A percentile compares a stretch with the other conserved stretches of the same genome.
phyloP scores from a whole-genome alignment of 345 rosid genomes.

The Brassica incana region DNA sequence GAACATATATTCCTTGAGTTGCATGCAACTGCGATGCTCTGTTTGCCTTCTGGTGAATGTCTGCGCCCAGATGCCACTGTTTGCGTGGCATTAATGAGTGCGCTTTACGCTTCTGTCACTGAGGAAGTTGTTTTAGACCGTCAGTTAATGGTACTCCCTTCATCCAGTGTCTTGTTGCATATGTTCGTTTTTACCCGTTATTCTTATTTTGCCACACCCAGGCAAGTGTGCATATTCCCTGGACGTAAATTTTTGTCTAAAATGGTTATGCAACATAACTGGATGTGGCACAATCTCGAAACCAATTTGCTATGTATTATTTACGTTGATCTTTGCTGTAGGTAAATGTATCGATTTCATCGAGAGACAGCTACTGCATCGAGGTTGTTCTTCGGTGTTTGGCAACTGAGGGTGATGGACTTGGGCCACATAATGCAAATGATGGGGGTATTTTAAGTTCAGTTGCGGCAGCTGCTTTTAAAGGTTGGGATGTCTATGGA shows the following conservation, averaged over 20 bases:
- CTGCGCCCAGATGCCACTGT: constrained; percentile 83
- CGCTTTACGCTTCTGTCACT: constrained; percentile 76
- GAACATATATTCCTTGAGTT: constrained; percentile 71
- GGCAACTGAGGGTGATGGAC: constrained; percentile 88
- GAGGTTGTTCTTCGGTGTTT: constrained; percentile 86
- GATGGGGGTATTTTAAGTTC: constrained; percentile 86
- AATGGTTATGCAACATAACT: too few relatives aligned
- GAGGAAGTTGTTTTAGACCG: constrained; percentile 79
- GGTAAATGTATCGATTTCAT: constrained; percentile 78
- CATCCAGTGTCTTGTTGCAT: constrained; percentile 3
- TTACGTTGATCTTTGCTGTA: constrained; percentile 37
- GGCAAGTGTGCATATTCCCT: neutral
- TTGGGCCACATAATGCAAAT: constrained; percentile 56
- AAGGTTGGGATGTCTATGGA: constrained; percentile 53
- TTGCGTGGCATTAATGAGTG: constrained; percentile 86
- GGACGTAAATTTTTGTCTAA: neutral
- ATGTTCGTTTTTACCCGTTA: neutral
- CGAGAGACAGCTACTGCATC: constrained; percentile 72
- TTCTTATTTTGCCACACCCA: neutral
- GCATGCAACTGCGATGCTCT: constrained; percentile 89
- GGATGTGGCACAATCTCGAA: neutral
- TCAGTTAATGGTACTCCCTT: constrained; percentile 69
- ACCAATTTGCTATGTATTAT: neutral
- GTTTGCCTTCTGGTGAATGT: constrained; percentile 93
- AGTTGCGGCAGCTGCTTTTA: constrained; percentile 89